Base-by-base conservation (phyloP, 1,284 basidiomycete species). In the Leccinum pachyderme region DNA sequence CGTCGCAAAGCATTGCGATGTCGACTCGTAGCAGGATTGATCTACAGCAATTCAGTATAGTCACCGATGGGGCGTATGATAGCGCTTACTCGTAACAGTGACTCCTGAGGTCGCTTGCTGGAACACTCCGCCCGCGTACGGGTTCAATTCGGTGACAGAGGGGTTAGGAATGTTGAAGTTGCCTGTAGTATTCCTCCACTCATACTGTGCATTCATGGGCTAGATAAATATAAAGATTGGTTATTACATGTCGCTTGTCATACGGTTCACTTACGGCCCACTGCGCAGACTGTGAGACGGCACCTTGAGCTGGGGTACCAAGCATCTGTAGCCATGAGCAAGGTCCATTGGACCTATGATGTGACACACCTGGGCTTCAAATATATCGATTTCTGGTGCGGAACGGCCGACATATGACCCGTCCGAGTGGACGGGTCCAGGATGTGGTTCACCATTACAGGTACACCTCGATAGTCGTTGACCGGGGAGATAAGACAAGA, bases 311-410 rank as follows among this genome's bases (percentile, higher is more conserved):
- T 15, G 63, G 68, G 6, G 43, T 7, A n/a, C 64, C 77, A 71
- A 72, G 73, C 71, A 68, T 54, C 69, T 71, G 72, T 24, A 15
- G 41, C 32, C 24, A 51, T 61, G 44, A 61, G 54, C 9, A 51
- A 52, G 12, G 29, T 15, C 6, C 15, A 5, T 13, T n/a, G 7
- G 12, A 15, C 37, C 6, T 18, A 46, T 28, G 45, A 43, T 2
- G n/a, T 7, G 32, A 57, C 62, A 52, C 27, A 73, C 72, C 49
- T 73, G 72, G 8, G 83, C 80, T 65, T 88, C 86, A 60, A 88
- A 78, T n/a, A 87, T 75, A 73, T 87, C 84, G 53, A 89, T 86
- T 64, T 89, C 86, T 0, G 87, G 86, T 1, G 86, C 83, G 2
- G 80, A 71, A 54, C 87, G 78, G 24, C 87, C 88, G 5, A 82